Base-by-base conservation (phyloP, 2,329 filamentous ascomycete species). In the Eutypella sp. region DNA sequence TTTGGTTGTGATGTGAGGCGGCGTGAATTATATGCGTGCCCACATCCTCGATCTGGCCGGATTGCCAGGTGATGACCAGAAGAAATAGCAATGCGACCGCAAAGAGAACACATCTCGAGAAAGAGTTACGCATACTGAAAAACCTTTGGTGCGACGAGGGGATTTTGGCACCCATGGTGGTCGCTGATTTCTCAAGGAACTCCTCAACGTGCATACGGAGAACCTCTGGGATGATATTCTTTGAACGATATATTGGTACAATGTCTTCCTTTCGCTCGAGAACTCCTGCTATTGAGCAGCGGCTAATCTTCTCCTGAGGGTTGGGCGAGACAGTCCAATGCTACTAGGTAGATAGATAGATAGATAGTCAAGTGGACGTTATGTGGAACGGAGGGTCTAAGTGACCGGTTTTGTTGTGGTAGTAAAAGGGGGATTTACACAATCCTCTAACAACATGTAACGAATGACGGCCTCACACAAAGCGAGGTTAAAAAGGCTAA, bases 111-210 rank as follows among this genome's bases (percentile, higher is more conserved):
- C 68, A 72, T 61, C 70, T 66, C 36, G 66, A 64, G 45, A 75
- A 68, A 4, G 73, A 70, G 53, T 72, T 75, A 50, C 74, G 67
- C 71, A 76, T 74, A 52, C 61, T 74, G 62, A 73, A 64, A 51
- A 72, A 64, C 52, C 66, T 59, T 40, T 64, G 72, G 53, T 69
- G 64, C 47, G 69, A 56, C 47, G 63, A 57, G 25, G 66, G 59
- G 49, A 71, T 57, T 53, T 60, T 67, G 44, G 63, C 64, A 61
- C 67, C 69, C 68, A 72, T 63, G 46, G n/a, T n/a, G n/a, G 57
- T 63, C 47, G 44, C 56, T 38, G 47, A 44, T 2, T 8, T 31
- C 4, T 18, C 25, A 37, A 10, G 13, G 29, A 7, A n/a, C 29
- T 15, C 29, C 29, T 33, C 6, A 33, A n/a, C 25, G 25, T 13